phyloP scores from a whole-genome alignment of 2,329 filamentous ascomycete genomes.

The Colletotrichum sp. region DNA sequence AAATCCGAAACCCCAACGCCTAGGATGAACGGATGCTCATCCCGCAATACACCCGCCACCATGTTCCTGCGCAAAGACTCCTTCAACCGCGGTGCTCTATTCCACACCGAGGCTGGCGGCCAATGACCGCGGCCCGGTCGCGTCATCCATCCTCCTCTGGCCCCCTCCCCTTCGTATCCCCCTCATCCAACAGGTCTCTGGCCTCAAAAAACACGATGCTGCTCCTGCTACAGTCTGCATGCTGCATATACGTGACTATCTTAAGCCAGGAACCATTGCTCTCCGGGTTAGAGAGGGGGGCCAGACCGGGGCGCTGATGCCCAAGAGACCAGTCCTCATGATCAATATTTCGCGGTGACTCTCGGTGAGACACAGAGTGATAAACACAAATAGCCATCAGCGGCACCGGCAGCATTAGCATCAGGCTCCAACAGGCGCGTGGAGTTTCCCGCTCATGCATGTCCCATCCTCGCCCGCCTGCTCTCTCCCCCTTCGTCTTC shows the following conservation, averaged over 20 bases:
- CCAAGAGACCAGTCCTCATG: neutral
- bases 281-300: neutral
- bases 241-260: neutral
- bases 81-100: neutral
- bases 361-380: neutral
- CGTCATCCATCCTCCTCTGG: neutral
- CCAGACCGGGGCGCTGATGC: neutral
- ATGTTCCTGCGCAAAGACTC: neutral
- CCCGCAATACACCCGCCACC: neutral
- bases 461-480: neutral
- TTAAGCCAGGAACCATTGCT: neutral
- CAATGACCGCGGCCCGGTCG: neutral
- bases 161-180: neutral
- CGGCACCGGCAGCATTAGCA: neutral
- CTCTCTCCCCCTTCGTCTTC: neutral
- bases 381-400: neutral
- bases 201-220: neutral
- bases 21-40: neutral
- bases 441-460: neutral
- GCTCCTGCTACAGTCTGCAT: neutral
- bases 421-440: neutral
- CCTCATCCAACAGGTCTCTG: neutral
- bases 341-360: neutral
- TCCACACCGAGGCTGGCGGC: neutral
- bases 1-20: neutral